Conservation (phyloP, 78 protist species). For the Monocercomonoides exilis region DNA sequence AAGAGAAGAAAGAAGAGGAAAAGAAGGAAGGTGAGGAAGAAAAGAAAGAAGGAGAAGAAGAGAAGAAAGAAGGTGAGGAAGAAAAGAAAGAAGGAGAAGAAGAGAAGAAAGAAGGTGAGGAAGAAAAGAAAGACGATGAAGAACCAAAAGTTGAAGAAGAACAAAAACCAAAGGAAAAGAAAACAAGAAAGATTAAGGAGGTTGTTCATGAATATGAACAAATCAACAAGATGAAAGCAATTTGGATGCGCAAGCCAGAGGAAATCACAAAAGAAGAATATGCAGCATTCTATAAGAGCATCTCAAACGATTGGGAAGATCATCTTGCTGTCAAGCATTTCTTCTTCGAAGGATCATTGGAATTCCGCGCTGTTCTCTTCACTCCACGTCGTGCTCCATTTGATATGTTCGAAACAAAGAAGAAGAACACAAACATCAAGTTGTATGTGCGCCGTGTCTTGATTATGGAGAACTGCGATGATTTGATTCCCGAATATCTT, state of each 20-base stretch:
- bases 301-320: conserved; percentile 61
- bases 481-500: conserved; percentile 89
- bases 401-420: conserved; percentile 47
- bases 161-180: too few species aligned
- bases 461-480: conserved; percentile 77
- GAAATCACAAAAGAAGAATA: conserved; percentile 88
- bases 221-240: conserved; percentile 70
- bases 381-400: conserved; percentile 76
- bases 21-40: too few species aligned
- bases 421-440: conserved; percentile 53
- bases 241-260: too few species aligned
- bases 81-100: too few species aligned
- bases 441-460: conserved; percentile 90
- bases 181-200: conserved; percentile 31
- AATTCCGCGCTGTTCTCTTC: conserved; percentile 80
- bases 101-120: too few species aligned
- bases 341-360: too few species aligned
- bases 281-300: conserved; percentile 78
- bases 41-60: too few species aligned
- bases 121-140: too few species aligned
- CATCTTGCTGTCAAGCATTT: too few species aligned
- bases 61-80: too few species aligned
- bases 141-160: too few species aligned
- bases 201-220: conserved; percentile 55
- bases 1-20: too few species aligned